Evolutionary conservation across 2,329 filamentous ascomycete species (phyloP), one percentile per base, ranked within the genome.

Genomic region (Phaeosphaeriaceae sp.): DNA sequence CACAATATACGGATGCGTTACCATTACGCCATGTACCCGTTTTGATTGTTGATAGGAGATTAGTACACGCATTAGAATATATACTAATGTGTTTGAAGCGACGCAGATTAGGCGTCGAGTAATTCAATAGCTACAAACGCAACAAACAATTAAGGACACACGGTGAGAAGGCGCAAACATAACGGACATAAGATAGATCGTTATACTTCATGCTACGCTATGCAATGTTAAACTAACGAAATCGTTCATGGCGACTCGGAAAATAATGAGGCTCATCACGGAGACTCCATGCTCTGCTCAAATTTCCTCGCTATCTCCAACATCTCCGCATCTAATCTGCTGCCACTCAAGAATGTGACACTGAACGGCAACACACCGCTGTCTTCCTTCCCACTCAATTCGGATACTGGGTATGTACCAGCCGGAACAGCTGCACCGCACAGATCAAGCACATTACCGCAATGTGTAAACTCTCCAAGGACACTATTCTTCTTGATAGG

Each of bases 361-460:
- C 79, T 78, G 58, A 81, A 81, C 3, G 79, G 78, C 48, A 81
- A 54, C 27, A 62, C 61, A 0, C 73, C 72, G 9, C 65, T 58
- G 1, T 58, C 48, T 48, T 68, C 54, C 7, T 61, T 64, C 2
- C 70, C 72, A 27, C 68, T 71, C 42, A 75, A 50, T 42, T 76
- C 73, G 27, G 49, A 42, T 0, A 66, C 58, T 1, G 70, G 61
- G 62, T 77, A 79, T 7, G 57, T 74, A 1, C 82, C 82, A 0
- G 85, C 85, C 1, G 84, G 84, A n/a, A 87, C 77, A 1, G 73
- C 67, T 21, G 70, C 64, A 19, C 61, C 72, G 55, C 73, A 76
- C 64, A 87, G 79, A 69, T 88, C 86, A 19, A 88, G 71, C 25
- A 88, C 84, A 63, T 88, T 88, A 17, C 82, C 86, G 66, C 84